Percentiles rank a stretch among this genome's conserved stretches.
Evolutionary conservation across 1,139 yeast genomes (phyloP).

Genomic region (Petasospora rhodanensis): DNA sequence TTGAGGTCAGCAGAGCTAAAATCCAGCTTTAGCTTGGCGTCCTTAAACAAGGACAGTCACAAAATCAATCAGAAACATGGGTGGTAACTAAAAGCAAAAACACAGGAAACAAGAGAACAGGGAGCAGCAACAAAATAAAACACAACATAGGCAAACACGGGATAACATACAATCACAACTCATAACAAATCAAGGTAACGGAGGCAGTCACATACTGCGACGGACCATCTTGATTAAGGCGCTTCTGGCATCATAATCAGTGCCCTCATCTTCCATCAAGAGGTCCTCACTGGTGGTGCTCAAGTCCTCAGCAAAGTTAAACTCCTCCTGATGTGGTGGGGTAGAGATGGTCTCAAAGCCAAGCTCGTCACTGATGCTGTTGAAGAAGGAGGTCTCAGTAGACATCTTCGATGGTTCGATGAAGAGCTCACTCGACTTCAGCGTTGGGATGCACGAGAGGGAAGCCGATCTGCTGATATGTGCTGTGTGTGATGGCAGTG

Average conservation of each 20-base stretch:
- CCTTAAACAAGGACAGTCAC: too few relatives aligned
- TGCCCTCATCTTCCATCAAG: slow-evolving; percentile 13
- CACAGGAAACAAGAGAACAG: too few relatives aligned
- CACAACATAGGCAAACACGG: neutral
- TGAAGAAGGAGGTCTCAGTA: slow-evolving; percentile 16
- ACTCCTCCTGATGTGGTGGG: slow-evolving; percentile 5
- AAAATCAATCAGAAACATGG: too few relatives aligned
- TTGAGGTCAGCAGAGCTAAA: too few relatives aligned
- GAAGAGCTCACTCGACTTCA: slow-evolving; percentile 11
- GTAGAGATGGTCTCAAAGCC: slow-evolving; percentile 8
- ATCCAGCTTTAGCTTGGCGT: too few relatives aligned
- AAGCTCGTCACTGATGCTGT: slow-evolving; percentile 14
- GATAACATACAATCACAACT: neutral
- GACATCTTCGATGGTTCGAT: slow-evolving; percentile 22
- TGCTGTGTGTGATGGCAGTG: slow-evolving; percentile 5
- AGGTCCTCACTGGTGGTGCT: slow-evolving; percentile 7
- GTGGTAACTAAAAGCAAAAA: too few relatives aligned
- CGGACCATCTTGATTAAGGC: slow-evolving; percentile 26
- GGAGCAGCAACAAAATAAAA: neutral
- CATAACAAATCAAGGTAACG: neutral
- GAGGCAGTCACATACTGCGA: slow-evolving; percentile 17
- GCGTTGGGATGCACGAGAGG: slow-evolving; percentile 6
- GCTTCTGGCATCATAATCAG: slow-evolving; percentile 24
- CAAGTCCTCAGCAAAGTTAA: slow-evolving; percentile 6
- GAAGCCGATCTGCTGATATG: slow-evolving; percentile 8